Evolutionary conservation across 2,329 filamentous ascomycete genomes (phyloP), one percentile per base, ranked within the genome.

Genomic region (Hypoxylon sp.): DNA sequence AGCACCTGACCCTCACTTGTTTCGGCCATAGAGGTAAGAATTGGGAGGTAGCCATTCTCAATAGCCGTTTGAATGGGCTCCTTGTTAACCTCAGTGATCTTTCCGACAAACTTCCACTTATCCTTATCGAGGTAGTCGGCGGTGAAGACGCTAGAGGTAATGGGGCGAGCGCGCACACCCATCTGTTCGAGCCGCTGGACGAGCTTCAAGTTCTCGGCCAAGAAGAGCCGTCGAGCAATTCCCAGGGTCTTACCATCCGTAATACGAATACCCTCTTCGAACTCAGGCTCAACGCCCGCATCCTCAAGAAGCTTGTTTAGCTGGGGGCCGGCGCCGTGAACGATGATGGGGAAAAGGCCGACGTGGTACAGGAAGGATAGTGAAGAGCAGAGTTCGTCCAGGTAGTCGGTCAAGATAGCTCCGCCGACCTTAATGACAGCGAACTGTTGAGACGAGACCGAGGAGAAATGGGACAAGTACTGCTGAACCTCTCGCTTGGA

Each of bases 341-440:
- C 92, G 45, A 99, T 91, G 64, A 97, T 89, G 35, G 94, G 94
- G 75, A 91, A 97, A 29, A 99, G 82, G 29, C 92, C 91, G 68
- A 97, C 91, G 78, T 96, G 89, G 75, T 96, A 93, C 38, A 97
- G 83, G 75, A 97, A 95, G 19, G 91, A 88, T 51, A 97, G 80
- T 38, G 90, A 92, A 46, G 89, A 88, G 69, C 91, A 96, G 47
- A 99, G 84, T 66, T 92, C 91, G 71, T 96, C 89, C 47, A 97
- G 81, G 73, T 97, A 89, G 70, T 97, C 92, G 54, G 91, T 96
- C 66, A 99, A 82, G 67, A 97, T 97, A 58, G 93, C 94, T 57
- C 93, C 94, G 56, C 93, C 94, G 47, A 97, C 93, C 79, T 99
- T 99, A 75, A 99, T 96, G 37, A 99, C 93, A 62, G 92, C 93